Conservation (phyloP, 108 stramenopile genomes). For the Poteriospumella lacustris region DNA sequence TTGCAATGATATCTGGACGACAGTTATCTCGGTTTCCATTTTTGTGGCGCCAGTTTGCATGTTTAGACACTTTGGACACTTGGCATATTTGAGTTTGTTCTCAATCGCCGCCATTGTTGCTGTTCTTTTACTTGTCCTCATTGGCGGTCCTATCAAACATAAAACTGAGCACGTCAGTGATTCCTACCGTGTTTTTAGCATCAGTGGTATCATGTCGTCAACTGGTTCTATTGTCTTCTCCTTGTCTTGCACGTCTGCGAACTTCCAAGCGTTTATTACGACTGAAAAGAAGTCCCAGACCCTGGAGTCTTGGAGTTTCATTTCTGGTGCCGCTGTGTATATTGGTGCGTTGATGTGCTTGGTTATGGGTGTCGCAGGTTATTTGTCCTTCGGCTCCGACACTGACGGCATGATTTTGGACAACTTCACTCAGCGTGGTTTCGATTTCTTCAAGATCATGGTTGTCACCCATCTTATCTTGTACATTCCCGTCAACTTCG, state of each 20-base stretch:
- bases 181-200: slow-evolving; percentile 31
- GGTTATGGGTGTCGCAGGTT: slow-evolving; percentile 33
- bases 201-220: slow-evolving; percentile 19
- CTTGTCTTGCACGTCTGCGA: slow-evolving; percentile 31
- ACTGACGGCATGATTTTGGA: slow-evolving; percentile 35
- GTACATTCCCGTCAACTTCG: slow-evolving; percentile 28
- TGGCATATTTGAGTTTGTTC: not conserved
- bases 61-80: slow-evolving; percentile 30
- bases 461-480: slow-evolving; percentile 32
- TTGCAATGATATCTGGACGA: not conserved
- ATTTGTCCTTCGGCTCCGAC: slow-evolving; percentile 33
- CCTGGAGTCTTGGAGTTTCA: slow-evolving; percentile 27
- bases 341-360: slow-evolving; percentile 31
- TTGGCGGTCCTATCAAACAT: slow-evolving; percentile 34
- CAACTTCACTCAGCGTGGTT: slow-evolving; percentile 3
- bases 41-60: slow-evolving; percentile 37
- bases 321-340: slow-evolving; percentile 12
- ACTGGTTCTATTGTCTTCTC: slow-evolving; percentile 42
- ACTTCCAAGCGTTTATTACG: slow-evolving; percentile 35
- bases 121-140: slow-evolving; percentile 27
- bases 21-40: slow-evolving; percentile 16
- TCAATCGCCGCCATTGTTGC: slow-evolving; percentile 24
- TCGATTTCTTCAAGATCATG: slow-evolving; percentile 31
- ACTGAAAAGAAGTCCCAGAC: not conserved
- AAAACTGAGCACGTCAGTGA: slow-evolving; percentile 15